phyloP scores from a whole-genome alignment of 2,329 filamentous ascomycete species.

The Neurospora crassa region DNA sequence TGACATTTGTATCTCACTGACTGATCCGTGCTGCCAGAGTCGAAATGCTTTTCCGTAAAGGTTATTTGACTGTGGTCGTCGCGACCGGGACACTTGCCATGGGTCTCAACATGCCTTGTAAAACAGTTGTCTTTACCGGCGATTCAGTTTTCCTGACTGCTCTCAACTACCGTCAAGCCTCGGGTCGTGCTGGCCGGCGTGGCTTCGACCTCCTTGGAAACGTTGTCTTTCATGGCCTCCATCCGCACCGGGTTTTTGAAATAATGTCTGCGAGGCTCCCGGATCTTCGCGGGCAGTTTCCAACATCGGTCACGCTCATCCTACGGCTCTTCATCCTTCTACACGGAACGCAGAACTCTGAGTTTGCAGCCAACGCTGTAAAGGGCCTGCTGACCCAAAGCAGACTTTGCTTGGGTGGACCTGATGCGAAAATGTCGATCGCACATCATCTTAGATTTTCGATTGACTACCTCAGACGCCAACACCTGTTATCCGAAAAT shows the following conservation, averaged over 20 bases:
- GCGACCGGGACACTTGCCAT: constrained; percentile 68
- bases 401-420: constrained; percentile 60
- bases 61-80: constrained; percentile 60
- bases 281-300: constrained; percentile 68
- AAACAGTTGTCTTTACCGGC: constrained; percentile 68
- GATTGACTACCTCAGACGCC: constrained; percentile 66
- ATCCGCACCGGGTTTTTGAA: constrained; percentile 50
- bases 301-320: constrained; percentile 63
- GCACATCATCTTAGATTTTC: constrained; percentile 72
- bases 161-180: constrained; percentile 66
- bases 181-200: constrained; percentile 68
- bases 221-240: constrained; percentile 65
- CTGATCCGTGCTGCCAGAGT: constrained; percentile 30
- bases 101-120: constrained; percentile 78
- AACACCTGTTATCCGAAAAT: constrained; percentile 50
- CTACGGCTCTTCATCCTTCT: constrained; percentile 59
- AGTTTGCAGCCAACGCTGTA: constrained; percentile 52
- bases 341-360: constrained; percentile 52
- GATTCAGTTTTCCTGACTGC: constrained; percentile 66
- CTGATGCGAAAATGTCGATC: constrained; percentile 57
- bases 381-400: constrained; percentile 61
- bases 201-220: constrained; percentile 76
- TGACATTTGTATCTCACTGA: constrained; percentile 1
- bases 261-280: constrained; percentile 66
- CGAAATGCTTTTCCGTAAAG: constrained; percentile 65